Evolutionary conservation across 2,329 filamentous ascomycete genomes (phyloP).

Genomic region (Colletotrichum kahawae): DNA sequence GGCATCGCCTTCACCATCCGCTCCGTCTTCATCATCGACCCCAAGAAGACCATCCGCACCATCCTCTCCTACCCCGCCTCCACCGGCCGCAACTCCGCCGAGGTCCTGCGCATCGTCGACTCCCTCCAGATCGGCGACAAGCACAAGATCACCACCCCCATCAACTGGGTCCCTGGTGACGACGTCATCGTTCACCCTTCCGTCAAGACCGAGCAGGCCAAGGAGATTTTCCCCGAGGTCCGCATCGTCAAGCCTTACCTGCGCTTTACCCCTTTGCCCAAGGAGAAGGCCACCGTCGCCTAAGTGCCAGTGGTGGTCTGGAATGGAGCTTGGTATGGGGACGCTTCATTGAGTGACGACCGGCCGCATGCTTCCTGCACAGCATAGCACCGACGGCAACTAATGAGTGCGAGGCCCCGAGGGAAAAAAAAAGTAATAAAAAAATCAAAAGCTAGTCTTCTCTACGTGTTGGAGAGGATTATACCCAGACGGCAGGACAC

Average conservation of each 20-base stretch:
- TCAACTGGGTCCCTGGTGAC: slow-evolving; percentile 88
- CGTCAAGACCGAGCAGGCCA: slow-evolving; percentile 84
- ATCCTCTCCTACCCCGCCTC: slow-evolving; percentile 93
- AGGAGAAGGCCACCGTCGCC: slow-evolving; percentile 50
- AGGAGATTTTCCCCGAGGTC: slow-evolving; percentile 84
- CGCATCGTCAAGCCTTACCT: slow-evolving; percentile 74
- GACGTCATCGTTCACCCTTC: slow-evolving; percentile 91
- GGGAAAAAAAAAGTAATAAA: not conserved
- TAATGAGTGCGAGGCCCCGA: not conserved
- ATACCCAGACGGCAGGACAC: not conserved
- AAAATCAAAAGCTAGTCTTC: not conserved
- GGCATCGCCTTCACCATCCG: slow-evolving; percentile 93
- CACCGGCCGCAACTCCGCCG: slow-evolving; percentile 82
- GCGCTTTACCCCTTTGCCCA: slow-evolving; percentile 71
- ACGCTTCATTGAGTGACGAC: slow-evolving; percentile 1
- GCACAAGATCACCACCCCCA: slow-evolving; percentile 85
- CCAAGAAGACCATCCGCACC: slow-evolving; percentile 89
- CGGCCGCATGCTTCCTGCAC: not conserved
- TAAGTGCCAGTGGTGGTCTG: slow-evolving; percentile 24
- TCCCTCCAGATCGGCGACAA: slow-evolving; percentile 85
- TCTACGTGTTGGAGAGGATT: not conserved
- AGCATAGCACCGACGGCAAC: not conserved
- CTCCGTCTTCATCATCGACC: slow-evolving; percentile 93
- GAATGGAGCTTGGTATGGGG: slow-evolving; percentile 16
- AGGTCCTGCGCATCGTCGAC: slow-evolving; percentile 81